These are phyloP conservation scores for Citrus sp. DNA, from an alignment of 345 rosid species.

Conservation along the genomic window DNA sequence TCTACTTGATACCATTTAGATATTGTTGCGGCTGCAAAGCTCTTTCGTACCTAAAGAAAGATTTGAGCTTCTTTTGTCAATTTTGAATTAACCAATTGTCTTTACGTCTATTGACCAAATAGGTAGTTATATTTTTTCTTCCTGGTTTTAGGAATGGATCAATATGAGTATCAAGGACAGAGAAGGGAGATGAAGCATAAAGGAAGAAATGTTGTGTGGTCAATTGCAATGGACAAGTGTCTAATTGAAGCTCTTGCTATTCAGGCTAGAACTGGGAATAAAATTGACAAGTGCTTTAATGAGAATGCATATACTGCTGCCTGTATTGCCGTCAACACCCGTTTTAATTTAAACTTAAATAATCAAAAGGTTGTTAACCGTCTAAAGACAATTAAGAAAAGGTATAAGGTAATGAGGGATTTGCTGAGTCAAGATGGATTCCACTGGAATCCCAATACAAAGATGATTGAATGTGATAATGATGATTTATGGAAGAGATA, in stretches of 20 bases:
- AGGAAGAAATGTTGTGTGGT: constrained; percentile 92
- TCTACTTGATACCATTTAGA: neutral
- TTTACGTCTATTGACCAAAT: neutral
- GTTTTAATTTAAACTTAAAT: constrained; percentile 65
- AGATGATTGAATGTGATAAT: constrained; percentile 62
- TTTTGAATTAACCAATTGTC: neutral
- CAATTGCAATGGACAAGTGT: constrained; percentile 85
- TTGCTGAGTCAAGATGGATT: constrained; percentile 76
- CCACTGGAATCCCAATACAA: constrained; percentile 67
- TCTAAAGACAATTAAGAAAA: constrained; percentile 84
- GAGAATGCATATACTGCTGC: constrained; percentile 80
- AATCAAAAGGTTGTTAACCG: constrained; percentile 83
- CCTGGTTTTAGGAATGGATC: constrained; percentile 57
- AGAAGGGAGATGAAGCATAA: constrained; percentile 72
- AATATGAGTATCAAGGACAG: constrained; percentile 49
- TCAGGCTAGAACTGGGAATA: constrained; percentile 80
- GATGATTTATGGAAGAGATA: constrained; percentile 87
- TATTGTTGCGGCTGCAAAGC: neutral
- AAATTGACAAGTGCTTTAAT: constrained; percentile 74
- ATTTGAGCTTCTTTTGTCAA: neutral
- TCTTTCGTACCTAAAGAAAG: neutral
- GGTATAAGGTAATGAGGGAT: constrained; percentile 73
- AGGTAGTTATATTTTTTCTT: constrained; percentile 1
- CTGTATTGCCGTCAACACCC: constrained; percentile 67
- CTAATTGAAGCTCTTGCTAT: constrained; percentile 78